phyloP scores from a whole-genome alignment of 108 stramenopile genomes.

The Fragilariopsis cylindrus region DNA sequence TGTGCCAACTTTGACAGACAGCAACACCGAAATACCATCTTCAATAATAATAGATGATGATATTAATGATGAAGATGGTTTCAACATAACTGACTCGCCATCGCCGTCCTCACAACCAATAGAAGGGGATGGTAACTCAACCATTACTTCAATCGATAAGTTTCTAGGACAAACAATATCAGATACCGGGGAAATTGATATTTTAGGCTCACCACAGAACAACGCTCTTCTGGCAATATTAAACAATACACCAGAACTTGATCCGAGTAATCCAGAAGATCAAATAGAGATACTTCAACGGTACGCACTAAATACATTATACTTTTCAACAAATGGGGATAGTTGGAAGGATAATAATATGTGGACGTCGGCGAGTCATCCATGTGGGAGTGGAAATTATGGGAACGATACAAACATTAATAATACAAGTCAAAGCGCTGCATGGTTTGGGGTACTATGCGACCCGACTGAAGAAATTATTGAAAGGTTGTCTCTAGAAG shows the following conservation, averaged over 20 bases:
- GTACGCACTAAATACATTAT: constrained; percentile 56
- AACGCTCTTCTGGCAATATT: constrained; percentile 15
- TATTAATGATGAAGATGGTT: neutral
- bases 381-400: constrained; percentile 20
- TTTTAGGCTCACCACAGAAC: constrained; percentile 35
- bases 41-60: neutral
- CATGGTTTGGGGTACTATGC: constrained; percentile 42
- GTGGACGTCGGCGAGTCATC: constrained; percentile 28
- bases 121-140: neutral
- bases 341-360: constrained; percentile 39
- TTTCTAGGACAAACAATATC: constrained; percentile 33
- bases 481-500: constrained; percentile 9
- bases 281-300: constrained; percentile 44
- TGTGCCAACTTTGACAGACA: neutral
- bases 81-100: neutral
- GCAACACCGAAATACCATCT: neutral
- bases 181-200: constrained; percentile 30
- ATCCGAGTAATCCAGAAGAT: constrained; percentile 25
- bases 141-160: constrained; percentile 10
- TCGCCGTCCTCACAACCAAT: neutral
- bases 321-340: constrained; percentile 52
- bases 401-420: neutral
- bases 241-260: constrained; percentile 23
- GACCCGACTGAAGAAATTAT: constrained; percentile 8
- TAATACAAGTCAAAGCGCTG: neutral